phyloP scores from a whole-genome alignment of 164 flowering plant species.

The Houttuynia cordata region DNA sequence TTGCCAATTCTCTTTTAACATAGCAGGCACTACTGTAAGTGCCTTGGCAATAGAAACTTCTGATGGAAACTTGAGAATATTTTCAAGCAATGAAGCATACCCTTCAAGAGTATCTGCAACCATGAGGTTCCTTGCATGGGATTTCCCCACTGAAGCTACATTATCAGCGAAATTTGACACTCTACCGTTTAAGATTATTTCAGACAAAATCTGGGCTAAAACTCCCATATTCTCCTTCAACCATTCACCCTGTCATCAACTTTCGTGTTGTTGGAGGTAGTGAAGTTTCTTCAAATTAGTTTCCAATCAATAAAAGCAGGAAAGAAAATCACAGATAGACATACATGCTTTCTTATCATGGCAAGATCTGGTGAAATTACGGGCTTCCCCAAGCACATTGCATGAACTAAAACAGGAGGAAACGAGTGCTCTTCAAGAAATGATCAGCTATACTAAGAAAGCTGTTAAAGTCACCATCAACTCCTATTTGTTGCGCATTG shows the following conservation, averaged over 20 bases:
- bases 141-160: constrained; percentile 54
- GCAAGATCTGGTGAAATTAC: constrained; percentile 75
- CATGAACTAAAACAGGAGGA: constrained; percentile 67
- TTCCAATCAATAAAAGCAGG: neutral
- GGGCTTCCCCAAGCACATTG: constrained; percentile 81
- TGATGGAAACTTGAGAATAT: constrained; percentile 61
- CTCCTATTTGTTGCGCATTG: constrained; percentile 38
- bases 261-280: constrained; percentile 33
- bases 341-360: constrained; percentile 70
- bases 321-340: constrained; percentile 6
- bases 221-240: constrained; percentile 47
- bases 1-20: constrained; percentile 55
- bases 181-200: constrained; percentile 50
- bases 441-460: constrained; percentile 45
- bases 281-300: constrained; percentile 16
- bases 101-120: constrained; percentile 65
- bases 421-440: constrained; percentile 85
- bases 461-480: constrained; percentile 32
- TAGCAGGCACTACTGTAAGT: constrained; percentile 34
- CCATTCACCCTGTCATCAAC: constrained; percentile 87
- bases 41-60: constrained; percentile 60
- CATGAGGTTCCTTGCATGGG: constrained; percentile 59
- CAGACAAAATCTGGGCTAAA: constrained; percentile 37
- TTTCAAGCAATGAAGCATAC: constrained; percentile 59
- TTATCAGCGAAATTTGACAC: constrained; percentile 50